Conservation (phyloP, 257 asterid species). For the Solanum medicagineum region DNA sequence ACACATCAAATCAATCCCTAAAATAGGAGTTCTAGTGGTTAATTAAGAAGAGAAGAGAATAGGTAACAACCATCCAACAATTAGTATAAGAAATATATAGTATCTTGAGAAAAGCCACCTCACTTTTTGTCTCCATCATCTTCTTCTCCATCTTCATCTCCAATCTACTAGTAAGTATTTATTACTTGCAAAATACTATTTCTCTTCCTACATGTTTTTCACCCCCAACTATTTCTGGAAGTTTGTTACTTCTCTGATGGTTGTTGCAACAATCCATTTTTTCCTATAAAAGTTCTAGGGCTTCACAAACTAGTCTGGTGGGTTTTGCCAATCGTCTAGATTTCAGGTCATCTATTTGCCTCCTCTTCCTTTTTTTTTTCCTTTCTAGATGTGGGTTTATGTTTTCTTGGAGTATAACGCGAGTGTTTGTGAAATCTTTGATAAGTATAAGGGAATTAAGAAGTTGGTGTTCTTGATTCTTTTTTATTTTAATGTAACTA, state of each 20-base stretch:
- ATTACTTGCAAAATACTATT: neutral
- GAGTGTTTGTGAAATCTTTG: neutral
- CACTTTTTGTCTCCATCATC: neutral
- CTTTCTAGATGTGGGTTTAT: neutral
- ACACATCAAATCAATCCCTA: neutral
- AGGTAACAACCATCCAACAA: neutral
- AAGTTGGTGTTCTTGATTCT: neutral
- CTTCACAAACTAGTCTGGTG: neutral
- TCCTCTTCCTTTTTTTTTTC: neutral
- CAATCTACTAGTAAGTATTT: neutral
- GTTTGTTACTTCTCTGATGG: neutral
- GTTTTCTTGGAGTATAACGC: neutral
- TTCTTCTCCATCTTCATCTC: neutral
- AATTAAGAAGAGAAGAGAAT: neutral
- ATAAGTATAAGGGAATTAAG: neutral
- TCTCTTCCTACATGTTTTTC: neutral
- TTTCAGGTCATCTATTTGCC: neutral
- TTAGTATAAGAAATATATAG: too few species aligned
- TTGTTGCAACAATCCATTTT: neutral
- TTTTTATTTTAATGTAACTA: neutral
- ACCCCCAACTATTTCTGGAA: neutral
- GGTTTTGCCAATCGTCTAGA: neutral
- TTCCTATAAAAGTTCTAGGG: neutral
- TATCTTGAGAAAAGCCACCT: neutral
- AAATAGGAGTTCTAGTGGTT: neutral